A percentile compares a stretch with the other conserved stretches of the same genome.
Conservation (phyloP, 306 rosid species). For the Quercus wislizeni region DNA sequence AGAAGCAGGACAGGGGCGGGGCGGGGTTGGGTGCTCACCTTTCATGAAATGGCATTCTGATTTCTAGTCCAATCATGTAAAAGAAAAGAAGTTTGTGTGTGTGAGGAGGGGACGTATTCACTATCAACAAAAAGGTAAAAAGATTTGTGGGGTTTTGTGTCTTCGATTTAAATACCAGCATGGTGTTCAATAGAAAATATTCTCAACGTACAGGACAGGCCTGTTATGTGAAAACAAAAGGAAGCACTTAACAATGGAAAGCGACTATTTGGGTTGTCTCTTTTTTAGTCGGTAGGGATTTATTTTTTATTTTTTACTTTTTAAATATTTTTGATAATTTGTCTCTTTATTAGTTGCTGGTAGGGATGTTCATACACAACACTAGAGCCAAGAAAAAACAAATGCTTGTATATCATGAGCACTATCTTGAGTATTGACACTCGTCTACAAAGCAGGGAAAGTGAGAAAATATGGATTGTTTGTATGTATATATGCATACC, state of each 20-base stretch:
- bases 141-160: slow-evolving; percentile 62
- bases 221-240: slow-evolving; percentile 19
- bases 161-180: slow-evolving; percentile 29
- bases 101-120: slow-evolving; percentile 27
- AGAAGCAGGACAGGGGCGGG: background rate
- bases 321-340: background rate
- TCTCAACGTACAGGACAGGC: slow-evolving; percentile 22
- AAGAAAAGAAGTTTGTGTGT: slow-evolving; percentile 14
- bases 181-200: slow-evolving; percentile 30
- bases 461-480: too few relatives aligned
- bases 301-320: too few relatives aligned
- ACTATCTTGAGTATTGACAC: too few relatives aligned
- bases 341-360: slow-evolving; percentile 29
- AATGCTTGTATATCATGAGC: background rate
- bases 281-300: slow-evolving; percentile 21
- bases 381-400: background rate
- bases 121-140: slow-evolving; percentile 37
- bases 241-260: slow-evolving; percentile 22
- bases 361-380: background rate
- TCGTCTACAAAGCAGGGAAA: too few relatives aligned
- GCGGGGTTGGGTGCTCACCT: slow-evolving; percentile 8
- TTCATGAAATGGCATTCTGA: slow-evolving; percentile 6
- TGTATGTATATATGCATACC: too few relatives aligned
- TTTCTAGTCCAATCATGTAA: slow-evolving; percentile 37
- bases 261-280: slow-evolving; percentile 28